Percentiles rank a stretch among this genome's conserved stretches.
Evolutionary conservation across 345 rosid genomes (phyloP).

Genomic region (Eucalyptus guilfoylei): DNA sequence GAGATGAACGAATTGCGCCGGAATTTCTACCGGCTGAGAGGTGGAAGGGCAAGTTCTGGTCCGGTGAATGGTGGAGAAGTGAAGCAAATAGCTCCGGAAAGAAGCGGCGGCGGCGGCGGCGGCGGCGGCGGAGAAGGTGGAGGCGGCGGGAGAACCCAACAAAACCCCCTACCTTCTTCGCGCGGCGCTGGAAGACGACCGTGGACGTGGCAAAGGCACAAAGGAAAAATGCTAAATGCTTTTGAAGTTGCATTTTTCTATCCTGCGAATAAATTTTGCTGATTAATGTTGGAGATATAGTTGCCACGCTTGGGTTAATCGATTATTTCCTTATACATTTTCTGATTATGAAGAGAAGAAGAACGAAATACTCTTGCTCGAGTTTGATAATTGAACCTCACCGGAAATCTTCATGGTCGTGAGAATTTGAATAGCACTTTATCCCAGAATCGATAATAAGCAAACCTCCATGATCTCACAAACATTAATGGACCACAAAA

Average conservation of each 20-base stretch:
- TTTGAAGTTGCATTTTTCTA: background rate
- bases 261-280: background rate
- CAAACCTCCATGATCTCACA: background rate
- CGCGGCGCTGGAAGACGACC: background rate
- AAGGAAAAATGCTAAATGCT: background rate
- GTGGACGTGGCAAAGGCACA: background rate
- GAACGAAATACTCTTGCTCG: background rate
- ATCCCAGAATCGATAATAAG: background rate
- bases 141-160: background rate
- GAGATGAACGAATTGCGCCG: background rate
- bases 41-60: background rate
- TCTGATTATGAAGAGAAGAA: background rate
- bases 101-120: background rate
- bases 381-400: background rate
- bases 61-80: background rate
- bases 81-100: background rate
- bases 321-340: background rate
- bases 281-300: background rate
- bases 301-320: background rate
- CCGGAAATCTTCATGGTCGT: rapidly evolving
- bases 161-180: background rate
- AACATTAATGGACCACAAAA: background rate
- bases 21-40: background rate
- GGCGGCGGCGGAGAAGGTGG: background rate
- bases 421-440: background rate